phyloP scores from a whole-genome alignment of 2,329 filamentous ascomycete genomes.

The Talaromyces sp. region DNA sequence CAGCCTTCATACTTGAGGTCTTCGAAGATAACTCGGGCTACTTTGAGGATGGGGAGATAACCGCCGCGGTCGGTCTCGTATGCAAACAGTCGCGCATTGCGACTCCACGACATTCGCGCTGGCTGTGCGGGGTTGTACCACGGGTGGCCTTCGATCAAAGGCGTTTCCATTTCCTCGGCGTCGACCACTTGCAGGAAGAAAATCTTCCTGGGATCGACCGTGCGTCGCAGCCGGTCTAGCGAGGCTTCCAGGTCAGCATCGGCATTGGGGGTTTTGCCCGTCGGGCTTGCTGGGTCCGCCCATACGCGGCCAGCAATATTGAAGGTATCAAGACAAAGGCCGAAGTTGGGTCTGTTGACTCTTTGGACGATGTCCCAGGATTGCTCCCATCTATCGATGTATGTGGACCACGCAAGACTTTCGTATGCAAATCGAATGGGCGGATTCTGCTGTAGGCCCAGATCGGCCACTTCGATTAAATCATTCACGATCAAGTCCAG shows the following conservation, averaged over 20 bases:
- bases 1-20: constrained; percentile 61
- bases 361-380: constrained; percentile 62
- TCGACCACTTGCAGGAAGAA: constrained; percentile 73
- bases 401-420: constrained; percentile 63
- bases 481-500: constrained; percentile 55
- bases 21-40: constrained; percentile 54
- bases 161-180: constrained; percentile 54
- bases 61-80: constrained; percentile 55
- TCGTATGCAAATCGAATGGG: constrained; percentile 67
- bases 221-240: constrained; percentile 47
- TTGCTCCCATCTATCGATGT: constrained; percentile 62
- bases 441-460: constrained; percentile 52
- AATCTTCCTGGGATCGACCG: constrained; percentile 57
- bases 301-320: constrained; percentile 67
- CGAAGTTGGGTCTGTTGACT: constrained; percentile 65
- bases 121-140: constrained; percentile 54
- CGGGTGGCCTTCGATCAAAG: constrained; percentile 52
- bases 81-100: constrained; percentile 65
- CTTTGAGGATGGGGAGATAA: constrained; percentile 60
- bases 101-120: constrained; percentile 68
- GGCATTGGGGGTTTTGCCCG: constrained; percentile 20
- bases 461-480: constrained; percentile 58
- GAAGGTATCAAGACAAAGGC: constrained; percentile 69
- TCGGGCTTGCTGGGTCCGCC: constrained; percentile 55
- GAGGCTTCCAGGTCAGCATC: constrained; percentile 51